phyloP scores from a whole-genome alignment of 2,329 filamentous ascomycete species.

The Fusarium brachygibbosum region DNA sequence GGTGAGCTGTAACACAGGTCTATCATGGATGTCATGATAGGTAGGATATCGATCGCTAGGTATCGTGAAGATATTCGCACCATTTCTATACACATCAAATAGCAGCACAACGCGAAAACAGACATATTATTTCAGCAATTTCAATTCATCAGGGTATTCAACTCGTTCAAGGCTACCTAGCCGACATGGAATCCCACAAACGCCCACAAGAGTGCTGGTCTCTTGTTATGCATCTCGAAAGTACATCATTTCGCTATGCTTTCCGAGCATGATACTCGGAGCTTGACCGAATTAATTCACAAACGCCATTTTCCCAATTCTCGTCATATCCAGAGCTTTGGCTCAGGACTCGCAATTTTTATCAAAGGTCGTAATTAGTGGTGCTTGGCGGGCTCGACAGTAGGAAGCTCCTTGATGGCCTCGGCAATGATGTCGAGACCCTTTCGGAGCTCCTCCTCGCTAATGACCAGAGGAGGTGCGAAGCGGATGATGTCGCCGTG shows the following conservation, averaged over 20 bases:
- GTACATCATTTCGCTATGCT: slow-evolving; percentile 37
- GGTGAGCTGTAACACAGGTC: not conserved
- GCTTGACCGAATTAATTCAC: slow-evolving; percentile 26
- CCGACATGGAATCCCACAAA: slow-evolving; percentile 41
- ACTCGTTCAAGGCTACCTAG: slow-evolving; percentile 35
- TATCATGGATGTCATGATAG: not conserved
- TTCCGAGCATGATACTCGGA: slow-evolving; percentile 20
- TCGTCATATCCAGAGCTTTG: slow-evolving; percentile 41
- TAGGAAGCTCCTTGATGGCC: slow-evolving; percentile 85
- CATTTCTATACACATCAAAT: not conserved
- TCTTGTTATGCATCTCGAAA: slow-evolving; percentile 38
- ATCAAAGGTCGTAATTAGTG: slow-evolving; percentile 50
- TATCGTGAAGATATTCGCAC: not conserved
- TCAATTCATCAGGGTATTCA: slow-evolving; percentile 39
- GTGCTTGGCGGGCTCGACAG: slow-evolving; percentile 55
- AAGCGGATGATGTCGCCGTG: slow-evolving; percentile 99
- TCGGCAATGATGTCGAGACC: slow-evolving; percentile 85
- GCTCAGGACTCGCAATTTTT: slow-evolving; percentile 35
- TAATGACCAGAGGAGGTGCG: slow-evolving; percentile 95
- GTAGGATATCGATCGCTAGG: not conserved
- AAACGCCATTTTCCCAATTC: slow-evolving; percentile 39
- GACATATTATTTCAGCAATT: slow-evolving; percentile 2
- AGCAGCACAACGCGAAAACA: not conserved
- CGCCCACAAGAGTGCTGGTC: slow-evolving; percentile 36
- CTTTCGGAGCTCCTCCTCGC: slow-evolving; percentile 84